phyloP scores from a whole-genome alignment of 768 basidiomycete species.

The Lentinula sp. region DNA sequence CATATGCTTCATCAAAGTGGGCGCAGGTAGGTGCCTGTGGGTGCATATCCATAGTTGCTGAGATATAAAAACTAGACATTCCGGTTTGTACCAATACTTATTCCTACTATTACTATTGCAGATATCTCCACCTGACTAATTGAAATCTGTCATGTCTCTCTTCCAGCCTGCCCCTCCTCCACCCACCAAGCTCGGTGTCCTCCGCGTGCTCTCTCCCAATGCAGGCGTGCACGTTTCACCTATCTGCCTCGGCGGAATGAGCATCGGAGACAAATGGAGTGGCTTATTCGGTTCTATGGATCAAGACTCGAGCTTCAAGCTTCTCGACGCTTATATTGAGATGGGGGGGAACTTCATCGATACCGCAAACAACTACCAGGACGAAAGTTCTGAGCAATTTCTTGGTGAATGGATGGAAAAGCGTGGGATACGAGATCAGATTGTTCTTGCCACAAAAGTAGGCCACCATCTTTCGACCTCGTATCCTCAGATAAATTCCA shows the following conservation, averaged over 20 bases:
- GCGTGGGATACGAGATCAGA: slow-evolving; percentile 39
- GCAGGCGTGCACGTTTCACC: slow-evolving; percentile 37
- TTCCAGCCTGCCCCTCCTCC: slow-evolving; percentile 17
- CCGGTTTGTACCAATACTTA: no score
- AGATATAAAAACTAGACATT: no score
- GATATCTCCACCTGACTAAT: no score
- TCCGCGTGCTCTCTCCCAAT: slow-evolving; percentile 25
- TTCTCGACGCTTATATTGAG: slow-evolving; percentile 37
- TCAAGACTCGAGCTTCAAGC: slow-evolving; percentile 36
- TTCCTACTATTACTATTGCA: no score
- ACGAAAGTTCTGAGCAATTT: slow-evolving; percentile 46
- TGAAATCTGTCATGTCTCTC: no score
- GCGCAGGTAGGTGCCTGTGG: no score
- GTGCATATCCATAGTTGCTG: no score
- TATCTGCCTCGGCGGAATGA: slow-evolving; percentile 36
- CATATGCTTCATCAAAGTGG: no score
- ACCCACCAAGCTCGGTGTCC: slow-evolving; percentile 22
- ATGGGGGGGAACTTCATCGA: slow-evolving; percentile 45
- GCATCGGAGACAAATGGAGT: slow-evolving; percentile 34
- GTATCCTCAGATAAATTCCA: no score
- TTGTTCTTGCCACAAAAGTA: slow-evolving; percentile 44
- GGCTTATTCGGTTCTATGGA: slow-evolving; percentile 25
- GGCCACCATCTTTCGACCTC: background rate
- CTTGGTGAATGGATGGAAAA: slow-evolving; percentile 49
- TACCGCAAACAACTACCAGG: slow-evolving; percentile 45